Evolutionary conservation across 371 early-diverging fungal genomes (phyloP), one percentile per base, ranked within the genome.

Genomic region (Fennellomyces sp.): DNA sequence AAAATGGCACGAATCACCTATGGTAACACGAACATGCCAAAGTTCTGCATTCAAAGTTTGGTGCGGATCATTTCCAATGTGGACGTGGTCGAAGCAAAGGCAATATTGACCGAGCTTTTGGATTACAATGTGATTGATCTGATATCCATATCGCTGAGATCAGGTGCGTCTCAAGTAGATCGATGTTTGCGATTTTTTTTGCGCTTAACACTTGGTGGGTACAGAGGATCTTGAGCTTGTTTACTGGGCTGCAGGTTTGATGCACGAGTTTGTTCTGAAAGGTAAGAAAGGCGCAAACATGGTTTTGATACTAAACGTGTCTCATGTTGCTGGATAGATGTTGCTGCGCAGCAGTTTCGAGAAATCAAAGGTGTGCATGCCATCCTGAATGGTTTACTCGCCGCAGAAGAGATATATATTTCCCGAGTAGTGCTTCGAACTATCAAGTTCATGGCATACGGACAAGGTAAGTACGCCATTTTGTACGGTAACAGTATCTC

Each of bases 11-110:
- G 92, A 2, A 69, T 84, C 38, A 89, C 91, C 0, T 92, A 88
- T 71, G 92, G 92, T 10, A 93, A 91, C 53, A 84, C 88, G 11
- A 91, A 84, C 49, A 90, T 92, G 90, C 94, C 92, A 17, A 91
- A 90, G 61, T 81, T 91, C 10, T 92, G 92, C 66, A 70, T 93
- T 64, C 91, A 93, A 64, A 82, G 90, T 31, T 72, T 93, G 29
- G 92, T 93, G 0, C 81, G 94, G n/a, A 68, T 93, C 29, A 69
- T 92, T 4, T 81, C 89, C 3, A 84, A 76, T 45, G 74, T 91
- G 45, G 86, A 83, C 31, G 66, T 69, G 10, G 50, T 62, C 42
- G 80, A 81, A 52, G 70, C 81, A 1, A 73, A 75, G 29, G 60
- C 42, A 11, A 65, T 87, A 8, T 60, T 92, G 49, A 57, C 60